These are phyloP conservation scores for Logfia minima DNA, from an alignment of 129 eudicot species.

Conservation along the genomic window DNA sequence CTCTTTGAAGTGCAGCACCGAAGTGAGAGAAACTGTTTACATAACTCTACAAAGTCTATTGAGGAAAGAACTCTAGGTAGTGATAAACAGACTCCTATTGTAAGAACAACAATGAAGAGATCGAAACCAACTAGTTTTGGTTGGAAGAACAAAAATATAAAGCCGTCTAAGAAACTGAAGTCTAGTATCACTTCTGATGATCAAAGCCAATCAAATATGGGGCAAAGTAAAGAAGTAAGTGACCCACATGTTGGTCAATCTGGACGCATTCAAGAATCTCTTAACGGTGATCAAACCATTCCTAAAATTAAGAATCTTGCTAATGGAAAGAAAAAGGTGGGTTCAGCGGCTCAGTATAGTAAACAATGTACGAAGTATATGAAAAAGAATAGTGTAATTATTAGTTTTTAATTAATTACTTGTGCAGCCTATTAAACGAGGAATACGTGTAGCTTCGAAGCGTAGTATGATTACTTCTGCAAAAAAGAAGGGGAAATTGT, in stretches of 20 bases:
- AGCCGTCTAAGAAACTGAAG: slow-evolving; percentile 42
- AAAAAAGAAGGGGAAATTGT: slow-evolving; percentile 32
- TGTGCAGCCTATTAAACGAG: slow-evolving; percentile 42
- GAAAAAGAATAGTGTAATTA: background rate
- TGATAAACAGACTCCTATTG: slow-evolving; percentile 29
- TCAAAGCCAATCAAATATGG: slow-evolving; percentile 11
- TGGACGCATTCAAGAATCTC: slow-evolving; percentile 14
- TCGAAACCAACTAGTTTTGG: slow-evolving; percentile 25
- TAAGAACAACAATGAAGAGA: slow-evolving; percentile 34
- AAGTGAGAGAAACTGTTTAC: slow-evolving; percentile 18
- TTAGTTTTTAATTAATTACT: slow-evolving; percentile 21
- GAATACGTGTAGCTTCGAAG: slow-evolving; percentile 18
- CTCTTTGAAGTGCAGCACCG: slow-evolving; percentile 18
- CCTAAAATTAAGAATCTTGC: slow-evolving; percentile 23
- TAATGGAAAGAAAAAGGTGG: slow-evolving; percentile 50
- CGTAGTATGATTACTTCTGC: background rate
- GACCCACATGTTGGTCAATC: slow-evolving; percentile 18
- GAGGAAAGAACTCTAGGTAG: slow-evolving; percentile 29
- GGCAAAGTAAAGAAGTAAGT: slow-evolving; percentile 26
- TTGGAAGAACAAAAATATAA: slow-evolving; percentile 11
- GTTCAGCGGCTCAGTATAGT: slow-evolving; percentile 24
- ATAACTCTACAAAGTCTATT: slow-evolving; percentile 15
- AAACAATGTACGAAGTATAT: background rate
- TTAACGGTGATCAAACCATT: slow-evolving; percentile 27
- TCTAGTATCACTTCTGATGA: slow-evolving; percentile 26